Conservation (phyloP, 768 basidiomycete species). For the Amanita inopinata region DNA sequence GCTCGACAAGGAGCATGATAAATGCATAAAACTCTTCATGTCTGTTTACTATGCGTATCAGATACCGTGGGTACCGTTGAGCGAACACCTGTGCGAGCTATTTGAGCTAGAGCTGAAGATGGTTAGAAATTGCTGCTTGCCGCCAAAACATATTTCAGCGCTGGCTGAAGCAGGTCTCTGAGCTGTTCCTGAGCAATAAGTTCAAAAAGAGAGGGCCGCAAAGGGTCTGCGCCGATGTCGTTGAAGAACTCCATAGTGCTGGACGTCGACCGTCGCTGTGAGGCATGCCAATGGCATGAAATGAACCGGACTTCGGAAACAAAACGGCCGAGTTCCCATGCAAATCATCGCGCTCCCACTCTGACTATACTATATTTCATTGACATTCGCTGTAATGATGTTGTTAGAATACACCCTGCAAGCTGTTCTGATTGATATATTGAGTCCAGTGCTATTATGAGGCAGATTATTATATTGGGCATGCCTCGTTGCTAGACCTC, state of each 20-base stretch:
- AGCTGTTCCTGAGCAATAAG: constrained; percentile 92
- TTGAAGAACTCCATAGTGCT: constrained; percentile 72
- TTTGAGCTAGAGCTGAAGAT: neutral
- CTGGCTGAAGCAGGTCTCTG: constrained; percentile 84
- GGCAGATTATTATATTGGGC: neutral
- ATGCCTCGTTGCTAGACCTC: too few relatives aligned
- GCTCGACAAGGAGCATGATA: constrained; percentile 84
- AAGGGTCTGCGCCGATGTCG: constrained; percentile 59
- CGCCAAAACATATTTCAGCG: constrained; percentile 86
- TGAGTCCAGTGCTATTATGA: too few relatives aligned
- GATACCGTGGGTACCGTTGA: constrained; percentile 87
- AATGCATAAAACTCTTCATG: constrained; percentile 95
- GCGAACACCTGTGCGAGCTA: constrained; percentile 69
- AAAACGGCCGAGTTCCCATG: neutral
- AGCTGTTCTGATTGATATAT: too few relatives aligned
- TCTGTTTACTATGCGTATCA: constrained; percentile 81
- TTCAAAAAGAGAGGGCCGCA: constrained; percentile 82
- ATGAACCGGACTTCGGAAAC: constrained; percentile 5
- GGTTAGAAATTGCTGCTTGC: constrained; percentile 34
- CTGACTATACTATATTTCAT: neutral
- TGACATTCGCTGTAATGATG: too few relatives aligned
- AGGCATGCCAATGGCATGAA: too few relatives aligned
- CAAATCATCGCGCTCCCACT: neutral
- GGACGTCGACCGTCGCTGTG: too few relatives aligned
- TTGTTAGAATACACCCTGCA: too few relatives aligned